A percentile compares a stretch with the other conserved stretches of the same genome.
Conservation (phyloP, 148 eudicot genomes). For the Beta vulgaris region DNA sequence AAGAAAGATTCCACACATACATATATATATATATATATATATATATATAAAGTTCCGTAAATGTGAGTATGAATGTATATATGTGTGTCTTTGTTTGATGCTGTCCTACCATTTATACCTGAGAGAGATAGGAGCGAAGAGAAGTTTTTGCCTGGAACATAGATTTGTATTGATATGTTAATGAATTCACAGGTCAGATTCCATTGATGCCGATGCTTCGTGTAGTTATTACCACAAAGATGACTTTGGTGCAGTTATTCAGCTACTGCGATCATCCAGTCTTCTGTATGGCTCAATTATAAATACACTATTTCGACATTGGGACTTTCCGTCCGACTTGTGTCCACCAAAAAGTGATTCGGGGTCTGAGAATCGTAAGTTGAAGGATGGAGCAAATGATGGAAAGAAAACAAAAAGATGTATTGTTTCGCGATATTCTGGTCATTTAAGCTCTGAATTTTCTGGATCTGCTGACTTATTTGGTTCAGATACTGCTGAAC, state of each 20-base stretch:
- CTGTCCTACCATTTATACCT: neutral
- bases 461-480: constrained; percentile 15
- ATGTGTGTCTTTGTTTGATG: too few species aligned
- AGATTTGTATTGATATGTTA: constrained; percentile 25
- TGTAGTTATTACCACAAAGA: constrained; percentile 59
- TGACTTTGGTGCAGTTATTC: constrained; percentile 57
- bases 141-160: constrained; percentile 3
- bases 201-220: constrained; percentile 45
- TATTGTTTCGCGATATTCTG: constrained; percentile 27
- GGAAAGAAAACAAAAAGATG: constrained; percentile 26
- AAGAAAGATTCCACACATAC: too few species aligned
- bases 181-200: constrained; percentile 67
- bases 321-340: constrained; percentile 34
- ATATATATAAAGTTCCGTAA: too few species aligned
- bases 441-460: constrained; percentile 27
- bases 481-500: constrained; percentile 22
- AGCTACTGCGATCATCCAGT: constrained; percentile 48
- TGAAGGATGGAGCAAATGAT: constrained; percentile 27
- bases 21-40: too few species aligned
- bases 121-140: neutral
- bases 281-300: constrained; percentile 43
- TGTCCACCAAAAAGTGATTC: constrained; percentile 34
- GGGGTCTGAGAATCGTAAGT: constrained; percentile 27
- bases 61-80: too few species aligned
- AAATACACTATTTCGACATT: constrained; percentile 48